Evolutionary conservation across 306 rosid species (phyloP).

Genomic region (Morella rubra): DNA sequence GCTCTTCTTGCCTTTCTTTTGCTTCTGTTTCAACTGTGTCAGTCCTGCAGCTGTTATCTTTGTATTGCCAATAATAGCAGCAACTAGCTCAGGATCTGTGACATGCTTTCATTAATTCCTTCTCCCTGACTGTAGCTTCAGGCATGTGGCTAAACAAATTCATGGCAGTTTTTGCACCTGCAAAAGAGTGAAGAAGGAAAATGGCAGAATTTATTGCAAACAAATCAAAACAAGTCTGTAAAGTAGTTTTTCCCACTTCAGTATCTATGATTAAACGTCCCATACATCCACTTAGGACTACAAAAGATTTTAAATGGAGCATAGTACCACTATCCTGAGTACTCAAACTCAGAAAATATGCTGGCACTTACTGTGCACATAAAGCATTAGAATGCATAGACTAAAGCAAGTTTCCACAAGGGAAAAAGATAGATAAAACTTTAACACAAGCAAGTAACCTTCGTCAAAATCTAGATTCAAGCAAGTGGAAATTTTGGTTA

Average conservation of each 20-base stretch:
- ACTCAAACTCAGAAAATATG: neutral
- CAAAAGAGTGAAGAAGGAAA: neutral
- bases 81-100: constrained; percentile 89
- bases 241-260: neutral
- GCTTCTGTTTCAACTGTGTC: constrained; percentile 85
- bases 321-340: neutral
- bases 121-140: constrained; percentile 78
- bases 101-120: constrained; percentile 95
- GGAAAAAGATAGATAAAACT: too few species aligned
- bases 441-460: neutral
- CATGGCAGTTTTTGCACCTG: constrained; percentile 93
- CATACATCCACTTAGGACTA: neutral
- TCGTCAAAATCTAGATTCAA: neutral
- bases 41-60: constrained; percentile 90
- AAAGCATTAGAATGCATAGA: neutral
- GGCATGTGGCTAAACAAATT: constrained; percentile 92
- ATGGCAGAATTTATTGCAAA: neutral
- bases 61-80: constrained; percentile 82
- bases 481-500: constrained; percentile 12
- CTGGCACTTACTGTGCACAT: neutral
- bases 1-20: constrained; percentile 85
- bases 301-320: neutral
- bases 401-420: neutral
- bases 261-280: neutral
- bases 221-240: neutral